Percentiles rank a stretch among this genome's conserved stretches.
phyloP scores from a whole-genome alignment of 805 yeast genomes.

The Pichia ethanolica region DNA sequence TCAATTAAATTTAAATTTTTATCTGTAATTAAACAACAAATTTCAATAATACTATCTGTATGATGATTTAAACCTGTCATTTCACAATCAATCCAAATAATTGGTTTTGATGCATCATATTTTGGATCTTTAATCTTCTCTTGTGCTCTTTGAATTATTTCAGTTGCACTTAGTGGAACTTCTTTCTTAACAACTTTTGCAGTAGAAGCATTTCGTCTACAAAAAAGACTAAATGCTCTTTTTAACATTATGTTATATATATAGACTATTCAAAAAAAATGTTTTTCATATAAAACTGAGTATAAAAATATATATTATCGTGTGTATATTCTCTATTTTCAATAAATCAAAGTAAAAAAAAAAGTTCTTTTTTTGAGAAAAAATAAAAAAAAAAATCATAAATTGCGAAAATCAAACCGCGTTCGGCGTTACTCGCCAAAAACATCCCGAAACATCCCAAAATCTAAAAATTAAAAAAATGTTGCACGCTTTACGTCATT shows the following conservation, averaged over 20 bases:
- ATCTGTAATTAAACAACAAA: slow-evolving; percentile 87
- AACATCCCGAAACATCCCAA: no score
- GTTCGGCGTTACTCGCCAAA: no score
- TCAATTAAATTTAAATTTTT: slow-evolving; percentile 68
- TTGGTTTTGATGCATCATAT: slow-evolving; percentile 21
- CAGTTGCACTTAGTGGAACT: slow-evolving; percentile 1
- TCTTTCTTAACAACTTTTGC: neutral
- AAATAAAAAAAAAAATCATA: no score
- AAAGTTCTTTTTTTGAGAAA: no score
- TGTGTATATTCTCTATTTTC: no score
- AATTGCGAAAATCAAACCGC: no score
- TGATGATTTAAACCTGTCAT: slow-evolving; percentile 91
- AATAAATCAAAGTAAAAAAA: no score
- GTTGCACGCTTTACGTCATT: no score
- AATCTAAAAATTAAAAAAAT: no score
- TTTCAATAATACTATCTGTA: slow-evolving; percentile 82
- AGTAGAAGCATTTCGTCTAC: neutral
- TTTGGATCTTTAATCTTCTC: slow-evolving; percentile 3
- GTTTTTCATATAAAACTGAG: no score
- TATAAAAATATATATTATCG: no score
- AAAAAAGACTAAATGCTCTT: slow-evolving; percentile 6
- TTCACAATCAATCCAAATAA: slow-evolving; percentile 97
- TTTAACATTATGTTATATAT: neutral
- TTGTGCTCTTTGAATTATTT: slow-evolving; percentile 3
- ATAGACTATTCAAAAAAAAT: no score